phyloP scores from a whole-genome alignment of 2,329 filamentous ascomycete genomes.

The Diaporthe citrichinensis region DNA sequence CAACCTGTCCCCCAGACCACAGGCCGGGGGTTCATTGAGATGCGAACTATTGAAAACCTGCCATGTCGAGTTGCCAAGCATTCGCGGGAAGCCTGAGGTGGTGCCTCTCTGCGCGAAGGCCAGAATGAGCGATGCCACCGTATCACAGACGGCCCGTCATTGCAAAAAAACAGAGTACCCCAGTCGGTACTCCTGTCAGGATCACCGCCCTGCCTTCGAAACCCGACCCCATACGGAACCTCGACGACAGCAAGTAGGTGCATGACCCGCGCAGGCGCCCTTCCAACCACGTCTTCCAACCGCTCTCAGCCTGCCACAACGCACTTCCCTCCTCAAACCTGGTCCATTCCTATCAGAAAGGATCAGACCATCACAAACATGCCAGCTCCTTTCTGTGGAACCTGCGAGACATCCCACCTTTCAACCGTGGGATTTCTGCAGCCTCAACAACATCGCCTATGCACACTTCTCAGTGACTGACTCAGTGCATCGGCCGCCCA shows the following conservation, averaged over 20 bases:
- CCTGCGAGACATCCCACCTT: neutral
- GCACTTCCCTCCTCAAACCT: neutral
- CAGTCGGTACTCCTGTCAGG: constrained; percentile 1
- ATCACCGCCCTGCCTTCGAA: constrained; percentile 6
- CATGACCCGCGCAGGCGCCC: constrained; percentile 2
- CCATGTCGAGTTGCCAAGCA: neutral
- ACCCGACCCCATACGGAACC: constrained; percentile 15
- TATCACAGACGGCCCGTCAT: constrained; percentile 17
- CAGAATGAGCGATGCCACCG: constrained; percentile 11
- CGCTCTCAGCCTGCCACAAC: constrained; percentile 4
- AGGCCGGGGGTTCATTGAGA: neutral
- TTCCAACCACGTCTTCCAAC: constrained; percentile 14
- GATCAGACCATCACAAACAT: constrained; percentile 6
- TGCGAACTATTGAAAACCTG: neutral
- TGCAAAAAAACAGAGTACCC: neutral
- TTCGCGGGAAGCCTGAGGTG: neutral
- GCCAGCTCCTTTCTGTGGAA: constrained; percentile 23
- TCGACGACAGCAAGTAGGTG: constrained; percentile 18
- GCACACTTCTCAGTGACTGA: constrained; percentile 13
- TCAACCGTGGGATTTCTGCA: constrained; percentile 14
- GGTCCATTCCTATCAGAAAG: neutral
- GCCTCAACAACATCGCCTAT: constrained; percentile 11
- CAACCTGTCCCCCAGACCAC: neutral
- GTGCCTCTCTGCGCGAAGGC: neutral
- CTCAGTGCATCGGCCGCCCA: constrained; percentile 6